Percentiles rank a stretch among this genome's conserved stretches.
Evolutionary conservation across 1,139 yeast species (phyloP).

Genomic region (Pichia cactophila): DNA sequence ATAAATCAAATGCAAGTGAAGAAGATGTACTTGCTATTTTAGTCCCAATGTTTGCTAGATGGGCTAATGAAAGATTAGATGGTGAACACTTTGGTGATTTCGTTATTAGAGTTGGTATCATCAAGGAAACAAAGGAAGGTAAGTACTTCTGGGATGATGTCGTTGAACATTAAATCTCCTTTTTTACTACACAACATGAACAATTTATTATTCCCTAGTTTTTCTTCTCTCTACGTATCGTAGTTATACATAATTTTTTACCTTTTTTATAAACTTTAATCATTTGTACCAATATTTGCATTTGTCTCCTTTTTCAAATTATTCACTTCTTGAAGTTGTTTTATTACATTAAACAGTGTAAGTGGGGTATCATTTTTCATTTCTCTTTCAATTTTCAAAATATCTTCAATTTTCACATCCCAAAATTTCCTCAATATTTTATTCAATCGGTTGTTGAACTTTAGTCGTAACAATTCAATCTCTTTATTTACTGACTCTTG

Average conservation of each 20-base stretch:
- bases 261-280: neutral
- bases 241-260: neutral
- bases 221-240: neutral
- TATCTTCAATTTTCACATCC: slow-evolving; percentile 33
- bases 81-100: slow-evolving; percentile 97
- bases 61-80: slow-evolving; percentile 86
- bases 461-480: slow-evolving; percentile 22
- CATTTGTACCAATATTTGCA: neutral
- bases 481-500: slow-evolving; percentile 28
- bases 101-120: slow-evolving; percentile 75
- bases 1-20: slow-evolving; percentile 82
- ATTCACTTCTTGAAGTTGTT: slow-evolving; percentile 33
- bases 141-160: slow-evolving; percentile 91
- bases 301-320: slow-evolving; percentile 2
- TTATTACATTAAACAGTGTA: slow-evolving; percentile 21
- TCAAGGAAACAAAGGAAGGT: slow-evolving; percentile 85
- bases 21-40: slow-evolving; percentile 74
- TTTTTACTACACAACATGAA: neutral
- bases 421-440: slow-evolving; percentile 36
- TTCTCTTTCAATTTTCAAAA: slow-evolving; percentile 38
- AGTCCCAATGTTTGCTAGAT: slow-evolving; percentile 83
- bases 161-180: slow-evolving; percentile 48
- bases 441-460: slow-evolving; percentile 32
- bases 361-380: slow-evolving; percentile 29
- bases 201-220: slow-evolving; percentile 1